phyloP scores from a whole-genome alignment of 257 asterid species.

The Craterostigma plantagineum region DNA sequence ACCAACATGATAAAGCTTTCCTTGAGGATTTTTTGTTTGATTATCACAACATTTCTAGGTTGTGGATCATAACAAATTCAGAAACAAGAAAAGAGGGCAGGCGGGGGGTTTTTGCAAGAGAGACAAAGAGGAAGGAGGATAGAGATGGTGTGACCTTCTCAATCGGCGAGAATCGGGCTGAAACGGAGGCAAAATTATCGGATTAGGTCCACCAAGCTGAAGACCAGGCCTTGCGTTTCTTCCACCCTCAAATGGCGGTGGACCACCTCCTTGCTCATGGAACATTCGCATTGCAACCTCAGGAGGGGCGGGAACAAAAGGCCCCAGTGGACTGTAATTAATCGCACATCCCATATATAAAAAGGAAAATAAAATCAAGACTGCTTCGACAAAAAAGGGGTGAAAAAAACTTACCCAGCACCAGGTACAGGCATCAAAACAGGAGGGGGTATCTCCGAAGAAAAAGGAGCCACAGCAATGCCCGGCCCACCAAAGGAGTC shows the following conservation, averaged over 20 bases:
- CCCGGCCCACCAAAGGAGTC: conserved; percentile 79
- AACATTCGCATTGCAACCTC: conserved; percentile 75
- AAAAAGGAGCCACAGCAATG: conserved; percentile 49
- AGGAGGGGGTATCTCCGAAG: conserved; percentile 82
- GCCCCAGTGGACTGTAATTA: conserved; percentile 52
- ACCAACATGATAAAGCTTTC: no score
- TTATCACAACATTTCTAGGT: no score
- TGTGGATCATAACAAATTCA: no score
- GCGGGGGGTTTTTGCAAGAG: no score
- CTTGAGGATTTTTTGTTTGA: neutral
- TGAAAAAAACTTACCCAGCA: conserved; percentile 29
- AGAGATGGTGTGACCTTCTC: conserved; percentile 25
- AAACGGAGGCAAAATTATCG: conserved; percentile 40
- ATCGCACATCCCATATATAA: conserved; percentile 1
- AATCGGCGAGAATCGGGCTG: conserved; percentile 71
- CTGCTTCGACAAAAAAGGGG: neutral
- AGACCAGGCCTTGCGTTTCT: conserved; percentile 26
- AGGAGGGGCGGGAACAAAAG: conserved; percentile 76
- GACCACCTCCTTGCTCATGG: conserved; percentile 63
- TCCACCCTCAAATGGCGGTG: conserved; percentile 50
- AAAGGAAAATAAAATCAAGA: neutral
- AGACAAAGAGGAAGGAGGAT: neutral
- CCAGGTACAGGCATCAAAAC: conserved; percentile 99
- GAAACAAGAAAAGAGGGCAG: no score
- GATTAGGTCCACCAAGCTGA: conserved; percentile 24